Percentiles rank a stretch among this genome's conserved stretches.
Evolutionary conservation across 306 rosid genomes (phyloP).

Genomic region (Lathyrus sativus): DNA sequence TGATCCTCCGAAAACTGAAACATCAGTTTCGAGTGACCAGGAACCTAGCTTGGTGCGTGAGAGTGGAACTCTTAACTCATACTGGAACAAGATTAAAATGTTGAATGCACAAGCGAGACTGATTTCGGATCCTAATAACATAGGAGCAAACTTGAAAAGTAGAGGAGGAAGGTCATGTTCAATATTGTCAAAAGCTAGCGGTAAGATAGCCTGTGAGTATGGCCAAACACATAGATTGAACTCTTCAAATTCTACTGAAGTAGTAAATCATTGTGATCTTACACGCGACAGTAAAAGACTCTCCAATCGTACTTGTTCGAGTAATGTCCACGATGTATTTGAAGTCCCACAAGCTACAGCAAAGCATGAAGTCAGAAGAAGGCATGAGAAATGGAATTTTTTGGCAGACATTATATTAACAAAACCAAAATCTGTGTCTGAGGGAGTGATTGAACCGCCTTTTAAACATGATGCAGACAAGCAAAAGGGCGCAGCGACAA

Average conservation of each 20-base stretch:
- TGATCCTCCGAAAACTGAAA: conserved; percentile 39
- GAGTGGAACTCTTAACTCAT: conserved; percentile 44
- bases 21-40: conserved; percentile 45
- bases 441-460: conserved; percentile 34
- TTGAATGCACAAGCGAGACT: conserved; percentile 68
- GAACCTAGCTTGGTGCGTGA: conserved; percentile 38
- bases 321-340: conserved; percentile 61
- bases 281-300: conserved; percentile 27
- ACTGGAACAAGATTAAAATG: conserved; percentile 58
- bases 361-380: conserved; percentile 36
- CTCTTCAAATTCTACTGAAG: conserved; percentile 18
- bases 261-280: neutral
- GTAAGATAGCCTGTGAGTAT: conserved; percentile 23
- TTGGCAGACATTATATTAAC: conserved; percentile 44
- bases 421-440: conserved; percentile 44
- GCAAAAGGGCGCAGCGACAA: conserved; percentile 41
- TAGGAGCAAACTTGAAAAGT: conserved; percentile 35
- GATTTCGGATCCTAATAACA: conserved; percentile 55
- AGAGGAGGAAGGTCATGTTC: conserved; percentile 41
- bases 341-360: conserved; percentile 58
- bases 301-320: conserved; percentile 38
- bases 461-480: conserved; percentile 36
- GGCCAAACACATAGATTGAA: conserved; percentile 35
- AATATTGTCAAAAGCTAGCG: conserved; percentile 36
- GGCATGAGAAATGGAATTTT: conserved; percentile 34